phyloP scores from a whole-genome alignment of 1,139 yeast genomes.

The Magnusiomyces tetraspermus region DNA sequence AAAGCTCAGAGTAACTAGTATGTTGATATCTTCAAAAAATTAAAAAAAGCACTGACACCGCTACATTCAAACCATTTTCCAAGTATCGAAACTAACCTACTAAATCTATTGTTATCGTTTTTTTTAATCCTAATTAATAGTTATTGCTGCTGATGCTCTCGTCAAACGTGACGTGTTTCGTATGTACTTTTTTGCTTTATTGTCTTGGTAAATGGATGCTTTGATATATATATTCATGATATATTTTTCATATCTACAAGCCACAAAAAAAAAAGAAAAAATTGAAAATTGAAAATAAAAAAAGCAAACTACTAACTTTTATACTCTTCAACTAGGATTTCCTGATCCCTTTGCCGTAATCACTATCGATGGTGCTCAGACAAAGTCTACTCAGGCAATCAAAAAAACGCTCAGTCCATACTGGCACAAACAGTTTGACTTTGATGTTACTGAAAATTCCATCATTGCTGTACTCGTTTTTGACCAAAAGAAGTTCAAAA shows the following conservation, averaged over 20 bases:
- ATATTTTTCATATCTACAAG: too few species aligned
- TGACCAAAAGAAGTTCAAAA: slow-evolving; percentile 93
- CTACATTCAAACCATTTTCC: too few species aligned
- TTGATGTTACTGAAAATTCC: slow-evolving; percentile 71
- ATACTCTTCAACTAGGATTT: too few species aligned
- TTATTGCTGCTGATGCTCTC: slow-evolving; percentile 92
- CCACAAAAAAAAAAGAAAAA: too few species aligned
- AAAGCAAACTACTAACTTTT: too few species aligned
- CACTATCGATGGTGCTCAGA: slow-evolving; percentile 94
- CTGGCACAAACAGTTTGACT: slow-evolving; percentile 88
- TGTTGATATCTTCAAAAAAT: slow-evolving; percentile 7
- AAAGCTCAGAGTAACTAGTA: slow-evolving; percentile 15
- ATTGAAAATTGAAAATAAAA: too few species aligned
- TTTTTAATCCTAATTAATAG: slow-evolving; percentile 21
- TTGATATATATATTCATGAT: too few species aligned
- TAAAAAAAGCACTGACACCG: too few species aligned
- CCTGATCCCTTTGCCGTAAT: slow-evolving; percentile 98
- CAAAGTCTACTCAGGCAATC: slow-evolving; percentile 88
- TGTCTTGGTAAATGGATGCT: neutral
- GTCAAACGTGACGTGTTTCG: slow-evolving; percentile 92
- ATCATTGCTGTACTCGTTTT: slow-evolving; percentile 89
- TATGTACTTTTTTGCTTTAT: slow-evolving; percentile 31
- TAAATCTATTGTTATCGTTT: neutral
- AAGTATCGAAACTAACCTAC: neutral
- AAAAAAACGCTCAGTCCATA: slow-evolving; percentile 92